phyloP scores from a whole-genome alignment of 208 protist genomes.

The Leishmania martiniquensis region DNA sequence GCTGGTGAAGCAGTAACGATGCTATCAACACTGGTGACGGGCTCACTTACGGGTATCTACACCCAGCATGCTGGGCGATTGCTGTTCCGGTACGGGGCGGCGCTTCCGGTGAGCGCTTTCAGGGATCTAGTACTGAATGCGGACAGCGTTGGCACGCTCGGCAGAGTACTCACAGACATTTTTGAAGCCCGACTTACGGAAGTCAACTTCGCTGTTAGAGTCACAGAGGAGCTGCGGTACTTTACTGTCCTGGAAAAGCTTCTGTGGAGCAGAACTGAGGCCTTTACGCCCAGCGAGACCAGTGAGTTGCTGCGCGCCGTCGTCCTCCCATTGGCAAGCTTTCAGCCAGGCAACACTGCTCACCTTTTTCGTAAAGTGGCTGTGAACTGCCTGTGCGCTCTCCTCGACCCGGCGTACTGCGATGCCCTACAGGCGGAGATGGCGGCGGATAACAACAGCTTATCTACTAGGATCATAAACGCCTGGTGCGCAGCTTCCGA shows the following conservation, averaged over 20 bases:
- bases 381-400: conserved; percentile 75
- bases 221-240: conserved; percentile 82
- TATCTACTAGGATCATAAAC: conserved; percentile 53
- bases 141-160: conserved; percentile 23
- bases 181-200: conserved; percentile 71
- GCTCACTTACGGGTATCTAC: conserved; percentile 61
- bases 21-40: conserved; percentile 72
- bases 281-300: conserved; percentile 43
- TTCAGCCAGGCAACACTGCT: conserved; percentile 65
- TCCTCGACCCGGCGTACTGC: conserved; percentile 42
- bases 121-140: conserved; percentile 66
- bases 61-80: conserved; percentile 61
- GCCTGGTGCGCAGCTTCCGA: conserved; percentile 79
- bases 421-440: conserved; percentile 28
- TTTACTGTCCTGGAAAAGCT: conserved; percentile 76
- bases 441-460: conserved; percentile 34
- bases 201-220: conserved; percentile 68
- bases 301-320: conserved; percentile 68
- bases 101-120: conserved; percentile 77
- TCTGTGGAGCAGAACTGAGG: conserved; percentile 44
- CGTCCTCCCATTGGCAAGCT: conserved; percentile 64
- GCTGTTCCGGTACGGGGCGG: conserved; percentile 58
- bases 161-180: conserved; percentile 49
- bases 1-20: conserved; percentile 39
- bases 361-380: conserved; percentile 90